Conservation (phyloP, 2,329 filamentous ascomycete genomes). For the Pyricularia sp. region DNA sequence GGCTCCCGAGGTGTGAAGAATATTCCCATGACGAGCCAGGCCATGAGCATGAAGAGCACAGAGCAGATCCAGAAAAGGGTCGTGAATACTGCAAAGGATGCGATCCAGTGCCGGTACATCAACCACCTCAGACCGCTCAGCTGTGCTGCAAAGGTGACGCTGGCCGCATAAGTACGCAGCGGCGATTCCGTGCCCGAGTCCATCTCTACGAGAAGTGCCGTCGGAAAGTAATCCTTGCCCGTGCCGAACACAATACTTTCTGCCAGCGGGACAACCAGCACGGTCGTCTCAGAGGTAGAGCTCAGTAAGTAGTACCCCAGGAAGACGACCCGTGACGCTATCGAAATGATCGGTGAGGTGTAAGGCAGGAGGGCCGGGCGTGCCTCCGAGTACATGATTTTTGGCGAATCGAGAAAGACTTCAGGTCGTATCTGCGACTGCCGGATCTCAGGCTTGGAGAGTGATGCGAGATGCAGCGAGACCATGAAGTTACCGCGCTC, state of each 20-base stretch:
- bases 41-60: constrained; percentile 54
- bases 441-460: constrained; percentile 9
- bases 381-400: constrained; percentile 48
- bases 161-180: constrained; percentile 68
- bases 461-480: constrained; percentile 58
- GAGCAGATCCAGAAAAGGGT: constrained; percentile 69
- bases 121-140: constrained; percentile 71
- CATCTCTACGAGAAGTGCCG: constrained; percentile 50
- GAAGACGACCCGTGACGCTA: constrained; percentile 49
- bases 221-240: constrained; percentile 25
- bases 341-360: constrained; percentile 57
- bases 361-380: constrained; percentile 76
- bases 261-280: constrained; percentile 59
- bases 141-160: constrained; percentile 61
- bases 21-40: constrained; percentile 49
- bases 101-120: constrained; percentile 76
- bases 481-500: constrained; percentile 92
- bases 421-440: constrained; percentile 12
- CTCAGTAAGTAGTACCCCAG: constrained; percentile 63
- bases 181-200: constrained; percentile 40
- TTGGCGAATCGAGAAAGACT: constrained; percentile 25
- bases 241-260: constrained; percentile 58
- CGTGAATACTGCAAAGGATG: constrained; percentile 61
- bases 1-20: background rate
- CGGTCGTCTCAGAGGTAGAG: constrained; percentile 53